A percentile compares a stretch with the other conserved stretches of the same genome.
phyloP scores from a whole-genome alignment of 805 yeast species.

The Metschnikowia lachancei region DNA sequence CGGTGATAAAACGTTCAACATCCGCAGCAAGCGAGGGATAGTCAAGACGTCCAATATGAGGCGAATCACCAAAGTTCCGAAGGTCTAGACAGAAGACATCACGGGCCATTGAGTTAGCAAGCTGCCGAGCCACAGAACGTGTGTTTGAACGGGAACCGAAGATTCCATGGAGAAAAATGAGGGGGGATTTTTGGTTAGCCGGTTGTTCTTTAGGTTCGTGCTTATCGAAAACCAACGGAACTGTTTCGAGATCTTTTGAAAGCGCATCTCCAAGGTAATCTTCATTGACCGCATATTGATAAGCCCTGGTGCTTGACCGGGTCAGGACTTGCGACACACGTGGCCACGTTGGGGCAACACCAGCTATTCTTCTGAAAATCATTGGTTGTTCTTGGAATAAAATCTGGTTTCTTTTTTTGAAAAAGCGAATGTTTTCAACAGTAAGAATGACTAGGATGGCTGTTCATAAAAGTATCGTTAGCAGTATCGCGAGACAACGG shows the following conservation, averaged over 20 bases:
- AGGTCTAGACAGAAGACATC: slow-evolving; percentile 72
- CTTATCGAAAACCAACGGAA: slow-evolving; percentile 53
- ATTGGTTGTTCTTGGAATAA: not conserved
- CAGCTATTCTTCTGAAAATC: not conserved
- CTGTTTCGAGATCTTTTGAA: slow-evolving; percentile 44
- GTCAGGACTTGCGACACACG: not conserved
- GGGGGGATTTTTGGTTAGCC: slow-evolving; percentile 47
- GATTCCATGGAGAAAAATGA: slow-evolving; percentile 81
- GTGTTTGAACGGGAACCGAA: slow-evolving; percentile 85
- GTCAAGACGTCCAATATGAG: slow-evolving; percentile 67
- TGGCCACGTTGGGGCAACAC: not conserved
- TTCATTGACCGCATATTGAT: slow-evolving; percentile 4
- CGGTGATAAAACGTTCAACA: slow-evolving; percentile 66
- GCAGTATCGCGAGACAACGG: no score
- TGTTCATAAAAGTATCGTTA: no score
- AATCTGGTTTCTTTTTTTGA: no score
- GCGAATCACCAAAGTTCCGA: slow-evolving; percentile 92
- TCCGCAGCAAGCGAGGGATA: slow-evolving; percentile 83
- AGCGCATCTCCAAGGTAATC: slow-evolving; percentile 33
- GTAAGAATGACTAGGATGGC: no score
- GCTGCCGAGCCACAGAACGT: slow-evolving; percentile 67
- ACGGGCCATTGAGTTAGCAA: slow-evolving; percentile 47
- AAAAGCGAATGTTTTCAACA: no score
- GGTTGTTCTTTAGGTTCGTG: slow-evolving; percentile 29
- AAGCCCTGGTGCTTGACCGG: not conserved